These are phyloP conservation scores for Fusarium redolens DNA, from an alignment of 2,329 filamentous ascomycete species.

Conservation along the genomic window DNA sequence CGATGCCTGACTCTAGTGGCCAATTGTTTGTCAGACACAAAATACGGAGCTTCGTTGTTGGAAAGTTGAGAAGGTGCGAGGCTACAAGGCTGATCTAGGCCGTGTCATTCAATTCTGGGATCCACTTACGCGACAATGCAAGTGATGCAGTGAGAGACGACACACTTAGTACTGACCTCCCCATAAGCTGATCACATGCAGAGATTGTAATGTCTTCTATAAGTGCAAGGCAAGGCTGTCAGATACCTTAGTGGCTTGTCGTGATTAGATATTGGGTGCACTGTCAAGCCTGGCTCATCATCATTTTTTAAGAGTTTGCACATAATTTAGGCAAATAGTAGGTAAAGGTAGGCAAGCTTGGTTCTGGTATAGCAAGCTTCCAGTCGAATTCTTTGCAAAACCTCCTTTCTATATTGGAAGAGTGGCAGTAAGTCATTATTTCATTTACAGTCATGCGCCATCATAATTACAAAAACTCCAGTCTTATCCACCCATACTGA, in stretches of 20 bases:
- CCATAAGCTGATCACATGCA: no score
- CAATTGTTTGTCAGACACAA: conserved; percentile 44
- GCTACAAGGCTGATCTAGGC: conserved; percentile 52
- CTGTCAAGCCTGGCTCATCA: neutral
- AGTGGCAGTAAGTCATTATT: conserved; percentile 13
- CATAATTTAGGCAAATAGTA: neutral
- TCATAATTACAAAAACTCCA: neutral
- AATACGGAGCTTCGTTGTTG: conserved; percentile 39
- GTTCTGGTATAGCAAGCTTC: no score
- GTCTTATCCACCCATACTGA: neutral
- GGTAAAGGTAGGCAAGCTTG: neutral
- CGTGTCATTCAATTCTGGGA: conserved; percentile 34
- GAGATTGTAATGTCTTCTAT: neutral
- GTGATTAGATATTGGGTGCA: neutral
- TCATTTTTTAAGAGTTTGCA: neutral
- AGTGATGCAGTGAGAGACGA: neutral
- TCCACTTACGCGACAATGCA: conserved; percentile 29
- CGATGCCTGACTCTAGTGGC: conserved; percentile 30
- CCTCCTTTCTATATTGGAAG: neutral
- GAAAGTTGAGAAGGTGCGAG: conserved; percentile 45
- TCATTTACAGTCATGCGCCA: conserved; percentile 21
- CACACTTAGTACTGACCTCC: neutral
- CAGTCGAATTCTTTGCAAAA: neutral
- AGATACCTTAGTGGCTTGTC: neutral
- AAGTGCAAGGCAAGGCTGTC: neutral